A percentile compares a stretch with the other conserved stretches of the same genome.
Evolutionary conservation across 1,139 yeast species (phyloP).

Genomic region (Yamadazyma sp.): DNA sequence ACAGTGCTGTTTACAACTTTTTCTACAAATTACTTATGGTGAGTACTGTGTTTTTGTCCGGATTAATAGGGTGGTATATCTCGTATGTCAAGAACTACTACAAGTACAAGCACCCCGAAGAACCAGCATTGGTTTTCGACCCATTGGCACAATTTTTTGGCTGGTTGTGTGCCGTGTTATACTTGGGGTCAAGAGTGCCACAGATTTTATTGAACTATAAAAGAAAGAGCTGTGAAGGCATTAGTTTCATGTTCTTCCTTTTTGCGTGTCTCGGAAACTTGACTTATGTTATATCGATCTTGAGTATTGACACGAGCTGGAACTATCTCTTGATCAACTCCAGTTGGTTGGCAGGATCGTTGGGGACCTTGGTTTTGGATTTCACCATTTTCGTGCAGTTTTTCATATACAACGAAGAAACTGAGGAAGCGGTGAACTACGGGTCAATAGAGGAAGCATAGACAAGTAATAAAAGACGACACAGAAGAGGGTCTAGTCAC

Average conservation of each 20-base stretch:
- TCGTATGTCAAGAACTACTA: conserved; percentile 46
- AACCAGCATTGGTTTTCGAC: conserved; percentile 53
- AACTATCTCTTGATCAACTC: conserved; percentile 76
- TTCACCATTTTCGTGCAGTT: conserved; percentile 84
- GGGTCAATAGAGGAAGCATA: conserved; percentile 6
- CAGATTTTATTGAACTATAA: conserved; percentile 80
- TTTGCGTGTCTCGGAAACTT: conserved; percentile 93
- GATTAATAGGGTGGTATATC: conserved; percentile 83
- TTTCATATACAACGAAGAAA: conserved; percentile 63
- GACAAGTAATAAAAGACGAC: too few species aligned
- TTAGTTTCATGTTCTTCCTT: conserved; percentile 84
- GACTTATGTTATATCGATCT: conserved; percentile 82
- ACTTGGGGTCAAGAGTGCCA: conserved; percentile 86
- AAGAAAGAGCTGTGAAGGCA: conserved; percentile 90
- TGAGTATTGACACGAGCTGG: conserved; percentile 70
- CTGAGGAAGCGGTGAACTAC: conserved; percentile 4
- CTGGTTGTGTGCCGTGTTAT: conserved; percentile 84
- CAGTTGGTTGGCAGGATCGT: conserved; percentile 90
- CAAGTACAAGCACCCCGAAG: conserved; percentile 28
- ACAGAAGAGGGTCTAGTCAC: too few species aligned
- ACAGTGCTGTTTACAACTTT: conserved; percentile 10
- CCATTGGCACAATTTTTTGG: conserved; percentile 86
- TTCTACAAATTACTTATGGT: conserved; percentile 63
- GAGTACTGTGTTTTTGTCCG: conserved; percentile 66
- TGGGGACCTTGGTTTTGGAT: conserved; percentile 85